These are phyloP conservation scores for Pythium phragmitis DNA, from an alignment of 352 stramenopile species.

Conservation along the genomic window DNA sequence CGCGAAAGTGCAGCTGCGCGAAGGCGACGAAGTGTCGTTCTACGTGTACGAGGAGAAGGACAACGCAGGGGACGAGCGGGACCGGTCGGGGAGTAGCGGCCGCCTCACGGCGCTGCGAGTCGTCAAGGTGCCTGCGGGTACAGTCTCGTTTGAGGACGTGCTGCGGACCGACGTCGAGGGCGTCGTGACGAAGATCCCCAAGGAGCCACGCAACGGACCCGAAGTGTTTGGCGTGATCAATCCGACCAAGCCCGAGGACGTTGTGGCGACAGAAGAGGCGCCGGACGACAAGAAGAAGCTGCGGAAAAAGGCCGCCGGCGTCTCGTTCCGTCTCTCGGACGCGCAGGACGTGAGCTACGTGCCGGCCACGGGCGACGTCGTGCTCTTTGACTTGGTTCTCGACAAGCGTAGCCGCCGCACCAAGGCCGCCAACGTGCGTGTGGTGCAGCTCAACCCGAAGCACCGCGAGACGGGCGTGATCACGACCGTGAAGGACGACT, in stretches of 20 bases:
- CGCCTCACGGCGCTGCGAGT: conserved; percentile 68
- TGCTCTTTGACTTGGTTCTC: conserved; percentile 67
- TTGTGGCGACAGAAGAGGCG: conserved; percentile 6
- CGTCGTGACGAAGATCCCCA: conserved; percentile 58
- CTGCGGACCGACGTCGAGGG: conserved; percentile 57
- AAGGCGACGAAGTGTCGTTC: conserved; percentile 79
- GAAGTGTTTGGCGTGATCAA: conserved; percentile 64
- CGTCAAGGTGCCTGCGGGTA: conserved; percentile 53
- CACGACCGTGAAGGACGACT: conserved; percentile 72
- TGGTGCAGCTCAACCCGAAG: conserved; percentile 60
- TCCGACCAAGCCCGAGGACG: conserved; percentile 18
- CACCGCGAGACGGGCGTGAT: conserved; percentile 70
- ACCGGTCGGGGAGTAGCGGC: background rate
- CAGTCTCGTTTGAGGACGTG: conserved; percentile 65
- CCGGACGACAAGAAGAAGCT: conserved; percentile 24
- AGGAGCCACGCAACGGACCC: conserved; percentile 58
- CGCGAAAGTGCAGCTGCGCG: conserved; percentile 30
- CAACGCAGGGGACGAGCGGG: conserved; percentile 28
- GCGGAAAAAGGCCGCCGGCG: conserved; percentile 41
- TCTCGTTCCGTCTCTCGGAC: conserved; percentile 62
- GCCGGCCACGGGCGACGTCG: conserved; percentile 53
- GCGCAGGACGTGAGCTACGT: conserved; percentile 64
- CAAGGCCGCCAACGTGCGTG: conserved; percentile 63
- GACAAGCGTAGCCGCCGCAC: conserved; percentile 62
- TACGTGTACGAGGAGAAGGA: conserved; percentile 74